Evolutionary conservation across 257 asterid genomes (phyloP), one percentile per base, ranked within the genome.

Genomic region (Avicennia marina): DNA sequence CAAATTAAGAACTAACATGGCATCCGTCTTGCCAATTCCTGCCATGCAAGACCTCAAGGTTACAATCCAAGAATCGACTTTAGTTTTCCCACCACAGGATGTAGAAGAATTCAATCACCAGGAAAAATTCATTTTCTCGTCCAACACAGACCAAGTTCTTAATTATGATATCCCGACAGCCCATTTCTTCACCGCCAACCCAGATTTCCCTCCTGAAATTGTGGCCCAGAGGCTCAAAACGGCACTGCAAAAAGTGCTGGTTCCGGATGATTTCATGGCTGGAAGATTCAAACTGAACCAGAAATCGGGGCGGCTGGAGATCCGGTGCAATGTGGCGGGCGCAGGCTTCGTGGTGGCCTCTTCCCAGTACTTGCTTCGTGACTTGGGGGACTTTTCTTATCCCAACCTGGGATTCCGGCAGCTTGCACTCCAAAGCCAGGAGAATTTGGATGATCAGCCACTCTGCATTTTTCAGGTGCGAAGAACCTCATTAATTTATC

Each of bases 131-230:
- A 29, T 87, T 17, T 87, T 79, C 69, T 52, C 84, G 15, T 68
- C 87, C 54, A 81, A 76, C 68, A 84, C 84, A 21, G 96, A 87
- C 44, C 89, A 78, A 47, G 75, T 84, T 15, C 81, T 84, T 1
- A 84, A 82, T 50, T 84, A 81, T 68, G 66, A 60, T 3, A 73
- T 87, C 72, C 87, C 87, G 22, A 81, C 91, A 1, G 74, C 68
- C 29, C 76, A 72, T 44, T 87, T 87, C 66, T 87, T 87, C 72
- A 25, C 65, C 2, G 62, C 75, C 34, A 74, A 72, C 73, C 53
- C 67, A 0, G 80, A 74, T 2, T 84, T 69, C 10, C 85, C 94
- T 0, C 91, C 91, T 0, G 48, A 64, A 17, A 11, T 39, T 0
- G 94, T 78, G 4, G 53, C 70, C 8, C 40, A 56, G 6, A 69